Base-by-base conservation (phyloP, 345 rosid species). In the Bruguiera gymnorhiza region DNA sequence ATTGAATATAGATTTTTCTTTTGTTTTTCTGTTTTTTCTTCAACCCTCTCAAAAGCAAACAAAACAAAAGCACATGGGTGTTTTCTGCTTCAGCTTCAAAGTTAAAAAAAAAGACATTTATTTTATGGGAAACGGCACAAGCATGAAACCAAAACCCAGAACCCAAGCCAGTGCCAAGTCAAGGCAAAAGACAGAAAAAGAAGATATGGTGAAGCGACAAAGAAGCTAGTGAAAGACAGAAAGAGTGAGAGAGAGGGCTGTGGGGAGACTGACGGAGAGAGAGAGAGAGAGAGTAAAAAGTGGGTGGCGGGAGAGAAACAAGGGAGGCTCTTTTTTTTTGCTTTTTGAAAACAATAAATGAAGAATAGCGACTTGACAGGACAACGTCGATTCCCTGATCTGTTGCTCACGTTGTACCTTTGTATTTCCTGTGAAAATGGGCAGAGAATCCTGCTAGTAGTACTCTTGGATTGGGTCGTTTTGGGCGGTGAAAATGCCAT, bases 291-390 rank as follows among this genome's bases (percentile, higher is more conserved):
- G 56, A 54, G 66, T 23, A 68, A n/a, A 15, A 29, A 66, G 26
- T n/a, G n/a, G n/a, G 59, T 19, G 52, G 53, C 56, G 60, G 7
- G 55, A 43, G 27, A 8, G 34, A 29, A 46, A 43, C 65, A 6
- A 6, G 24, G 16, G 8, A 19, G 8, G 30, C 29, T 13, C 3
- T 4, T 3, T 43, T 43, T 43, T 3, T 13, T 13, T 13, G 0
- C 13, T 13, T 13, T 24, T 3, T 21, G 48, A 46, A 74, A 69
- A 68, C 73, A 74, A 60, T 66, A 70, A 71, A 74, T 67, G 62
- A 69, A 62, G 63, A 77, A 83, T 80, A 79, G 76, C 84, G 87
- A 86, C 85, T 73, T 79, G 87, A 86, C 89, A 78, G 79, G 80
- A 84, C 78, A 76, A 70, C 81, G 76, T 83, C 74, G 65, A 52